phyloP scores from a whole-genome alignment of 1,284 basidiomycete species.

The Apiotrichum siamense region DNA sequence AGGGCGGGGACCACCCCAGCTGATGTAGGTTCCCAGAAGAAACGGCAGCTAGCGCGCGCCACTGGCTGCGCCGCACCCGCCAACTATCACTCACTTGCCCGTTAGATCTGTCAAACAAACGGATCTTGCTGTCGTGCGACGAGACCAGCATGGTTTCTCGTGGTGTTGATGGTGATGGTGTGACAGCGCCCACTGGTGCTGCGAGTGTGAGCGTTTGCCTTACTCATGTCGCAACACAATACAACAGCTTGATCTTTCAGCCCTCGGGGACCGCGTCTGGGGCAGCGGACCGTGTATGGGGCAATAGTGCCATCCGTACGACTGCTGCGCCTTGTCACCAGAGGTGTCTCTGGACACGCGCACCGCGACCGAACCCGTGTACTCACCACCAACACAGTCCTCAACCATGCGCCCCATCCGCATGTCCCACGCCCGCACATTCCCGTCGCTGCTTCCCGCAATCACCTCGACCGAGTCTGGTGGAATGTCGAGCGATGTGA shows the following conservation, averaged over 20 bases:
- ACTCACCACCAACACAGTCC: slow-evolving; percentile 83
- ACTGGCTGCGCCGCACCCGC: neutral
- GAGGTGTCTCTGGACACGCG: too few relatives aligned
- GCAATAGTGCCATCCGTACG: too few relatives aligned
- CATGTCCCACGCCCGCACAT: slow-evolving; percentile 86
- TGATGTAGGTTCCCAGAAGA: too few relatives aligned
- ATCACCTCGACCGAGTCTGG: slow-evolving; percentile 57
- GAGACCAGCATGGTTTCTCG: slow-evolving; percentile 72
- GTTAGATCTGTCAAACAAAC: slow-evolving; percentile 75
- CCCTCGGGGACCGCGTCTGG: too few relatives aligned
- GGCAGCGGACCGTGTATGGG: too few relatives aligned
- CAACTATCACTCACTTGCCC: slow-evolving; percentile 53
- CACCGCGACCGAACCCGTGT: too few relatives aligned
- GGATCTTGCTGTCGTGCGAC: slow-evolving; percentile 73
- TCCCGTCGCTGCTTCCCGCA: slow-evolving; percentile 83
- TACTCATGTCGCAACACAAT: too few relatives aligned
- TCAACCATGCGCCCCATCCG: slow-evolving; percentile 80
- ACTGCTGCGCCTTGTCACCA: too few relatives aligned
- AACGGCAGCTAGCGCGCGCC: too few relatives aligned
- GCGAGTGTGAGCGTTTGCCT: slow-evolving; percentile 3
- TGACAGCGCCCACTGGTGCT: slow-evolving; percentile 75
- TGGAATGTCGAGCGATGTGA: slow-evolving; percentile 69
- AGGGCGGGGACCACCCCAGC: too few relatives aligned
- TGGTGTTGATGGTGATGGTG: slow-evolving; percentile 54
- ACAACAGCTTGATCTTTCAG: too few relatives aligned